Conservation (phyloP, 2,329 filamentous ascomycete genomes). For the Penicillium sp. region DNA sequence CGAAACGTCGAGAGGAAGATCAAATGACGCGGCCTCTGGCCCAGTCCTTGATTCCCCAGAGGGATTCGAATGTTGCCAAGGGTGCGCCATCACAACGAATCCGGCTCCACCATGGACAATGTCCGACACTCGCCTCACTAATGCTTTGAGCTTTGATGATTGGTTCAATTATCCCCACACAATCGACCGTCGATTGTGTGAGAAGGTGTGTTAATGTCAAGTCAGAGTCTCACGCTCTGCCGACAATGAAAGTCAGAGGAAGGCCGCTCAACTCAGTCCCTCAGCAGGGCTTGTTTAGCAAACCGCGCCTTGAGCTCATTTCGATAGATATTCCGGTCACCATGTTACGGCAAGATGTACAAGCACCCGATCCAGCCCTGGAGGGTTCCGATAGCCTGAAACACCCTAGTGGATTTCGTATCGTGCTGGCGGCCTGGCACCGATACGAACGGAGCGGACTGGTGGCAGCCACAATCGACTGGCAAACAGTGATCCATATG, state of each 20-base stretch:
- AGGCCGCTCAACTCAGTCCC: neutral
- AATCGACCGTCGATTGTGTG: constrained; percentile 7
- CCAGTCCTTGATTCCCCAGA: constrained; percentile 7
- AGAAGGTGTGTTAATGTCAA: neutral
- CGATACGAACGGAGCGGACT: constrained; percentile 1
- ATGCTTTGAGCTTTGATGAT: neutral
- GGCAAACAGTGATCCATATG: constrained; percentile 4
- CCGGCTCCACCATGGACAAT: constrained; percentile 16
- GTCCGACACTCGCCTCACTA: constrained; percentile 3
- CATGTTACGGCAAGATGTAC: neutral
- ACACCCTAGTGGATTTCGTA: neutral
- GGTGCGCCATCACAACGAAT: constrained; percentile 3
- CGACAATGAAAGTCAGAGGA: neutral
- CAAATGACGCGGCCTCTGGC: constrained; percentile 20
- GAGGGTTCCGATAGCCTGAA: neutral
- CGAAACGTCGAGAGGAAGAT: neutral
- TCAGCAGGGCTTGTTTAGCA: neutral
- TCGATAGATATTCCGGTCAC: too few species aligned
- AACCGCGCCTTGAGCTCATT: neutral
- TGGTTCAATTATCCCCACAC: constrained; percentile 8
- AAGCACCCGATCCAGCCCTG: neutral
- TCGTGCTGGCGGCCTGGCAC: too few species aligned
- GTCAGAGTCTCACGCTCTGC: neutral
- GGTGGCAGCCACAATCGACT: neutral
- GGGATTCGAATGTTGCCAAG: constrained; percentile 11